Conservation (phyloP, 345 rosid genomes). For the Hevea brasiliensis region DNA sequence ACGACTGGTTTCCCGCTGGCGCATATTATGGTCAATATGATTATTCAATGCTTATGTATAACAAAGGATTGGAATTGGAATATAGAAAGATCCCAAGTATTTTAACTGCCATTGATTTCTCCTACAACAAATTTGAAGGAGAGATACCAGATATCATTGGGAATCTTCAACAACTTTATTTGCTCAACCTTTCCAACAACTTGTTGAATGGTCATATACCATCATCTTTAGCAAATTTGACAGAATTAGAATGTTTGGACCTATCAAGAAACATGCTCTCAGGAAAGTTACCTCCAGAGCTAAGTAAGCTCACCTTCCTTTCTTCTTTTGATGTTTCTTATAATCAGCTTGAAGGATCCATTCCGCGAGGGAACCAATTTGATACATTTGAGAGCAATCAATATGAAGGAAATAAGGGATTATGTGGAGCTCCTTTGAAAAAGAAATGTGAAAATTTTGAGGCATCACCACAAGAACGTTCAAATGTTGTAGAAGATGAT, state of each 20-base stretch:
- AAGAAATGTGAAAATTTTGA: constrained; percentile 15
- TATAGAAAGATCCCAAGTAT: not conserved
- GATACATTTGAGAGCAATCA: not conserved
- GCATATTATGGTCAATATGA: no score
- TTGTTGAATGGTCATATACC: not conserved
- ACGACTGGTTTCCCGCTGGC: no score
- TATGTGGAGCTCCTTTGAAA: not conserved
- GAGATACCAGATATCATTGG: constrained; percentile 3
- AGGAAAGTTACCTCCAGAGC: no score
- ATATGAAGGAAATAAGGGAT: not conserved
- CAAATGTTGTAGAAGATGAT: no score
- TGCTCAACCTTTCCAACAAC: not conserved
- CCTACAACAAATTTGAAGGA: constrained; percentile 3
- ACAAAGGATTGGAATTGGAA: no score
- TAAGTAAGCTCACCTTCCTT: no score
- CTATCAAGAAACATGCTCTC: no score
- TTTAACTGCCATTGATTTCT: not conserved
- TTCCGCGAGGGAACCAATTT: no score
- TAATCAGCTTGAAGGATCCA: no score
- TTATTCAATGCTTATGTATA: no score
- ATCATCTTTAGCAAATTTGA: not conserved
- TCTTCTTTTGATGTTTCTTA: no score
- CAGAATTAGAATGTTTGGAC: not conserved
- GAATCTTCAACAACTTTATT: not conserved
- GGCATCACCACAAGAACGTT: no score